phyloP scores from a whole-genome alignment of 768 basidiomycete genomes.

The Chlorophyllum brunneum region DNA sequence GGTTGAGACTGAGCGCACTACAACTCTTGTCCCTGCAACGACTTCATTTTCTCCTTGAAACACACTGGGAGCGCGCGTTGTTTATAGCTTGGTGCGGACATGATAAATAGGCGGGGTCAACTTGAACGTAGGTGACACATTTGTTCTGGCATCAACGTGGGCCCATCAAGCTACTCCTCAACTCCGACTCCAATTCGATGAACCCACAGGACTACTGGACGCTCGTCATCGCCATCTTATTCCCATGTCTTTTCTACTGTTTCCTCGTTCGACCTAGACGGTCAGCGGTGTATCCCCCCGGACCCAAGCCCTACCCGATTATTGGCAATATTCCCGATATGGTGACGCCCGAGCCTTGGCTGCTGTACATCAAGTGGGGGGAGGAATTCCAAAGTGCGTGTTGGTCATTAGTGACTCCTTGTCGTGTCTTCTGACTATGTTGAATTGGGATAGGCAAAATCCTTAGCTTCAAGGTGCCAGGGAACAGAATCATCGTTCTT shows the following conservation, averaged over 20 bases:
- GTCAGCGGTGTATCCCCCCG: not conserved
- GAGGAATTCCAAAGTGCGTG: not conserved
- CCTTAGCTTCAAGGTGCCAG: not conserved
- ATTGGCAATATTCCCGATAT: slow-evolving; percentile 5
- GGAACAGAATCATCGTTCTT: not conserved
- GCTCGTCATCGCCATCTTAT: not conserved
- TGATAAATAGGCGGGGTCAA: no score
- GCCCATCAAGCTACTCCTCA: no score
- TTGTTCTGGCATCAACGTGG: no score
- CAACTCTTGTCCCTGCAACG: no score
- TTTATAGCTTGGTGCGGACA: no score
- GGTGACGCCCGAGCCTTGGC: not conserved
- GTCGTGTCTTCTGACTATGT: not conserved
- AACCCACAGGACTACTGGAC: not conserved
- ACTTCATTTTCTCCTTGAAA: no score
- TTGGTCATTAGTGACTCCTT: not conserved
- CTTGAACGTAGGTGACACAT: no score
- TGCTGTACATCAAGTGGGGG: slow-evolving; percentile 3
- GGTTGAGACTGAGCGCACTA: no score
- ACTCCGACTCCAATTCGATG: not conserved
- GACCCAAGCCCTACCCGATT: not conserved
- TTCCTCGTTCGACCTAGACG: not conserved
- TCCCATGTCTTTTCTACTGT: not conserved
- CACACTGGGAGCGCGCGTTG: no score
- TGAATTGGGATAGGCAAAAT: slow-evolving; percentile 2